These are phyloP conservation scores for Zygosaccharomyces pseudorouxii DNA, from an alignment of 805 yeast genomes.

Conservation along the genomic window DNA sequence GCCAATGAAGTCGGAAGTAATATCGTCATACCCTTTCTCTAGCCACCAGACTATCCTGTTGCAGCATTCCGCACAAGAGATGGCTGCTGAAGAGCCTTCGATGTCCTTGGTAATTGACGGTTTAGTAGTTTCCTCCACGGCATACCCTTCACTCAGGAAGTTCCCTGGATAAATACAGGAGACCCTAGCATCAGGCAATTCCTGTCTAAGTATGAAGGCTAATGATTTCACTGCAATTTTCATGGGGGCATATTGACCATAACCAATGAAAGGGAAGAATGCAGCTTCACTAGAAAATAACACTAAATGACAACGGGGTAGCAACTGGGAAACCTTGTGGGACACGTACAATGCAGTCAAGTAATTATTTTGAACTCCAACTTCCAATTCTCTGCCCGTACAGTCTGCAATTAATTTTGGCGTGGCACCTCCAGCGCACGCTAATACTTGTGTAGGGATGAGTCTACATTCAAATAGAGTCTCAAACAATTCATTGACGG, in stretches of 20 bases:
- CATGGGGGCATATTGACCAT: constrained; percentile 83
- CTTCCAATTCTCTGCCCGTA: constrained; percentile 50
- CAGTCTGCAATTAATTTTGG: constrained; percentile 76
- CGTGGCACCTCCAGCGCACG: constrained; percentile 84
- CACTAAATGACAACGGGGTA: constrained; percentile 47
- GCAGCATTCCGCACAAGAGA: constrained; percentile 64
- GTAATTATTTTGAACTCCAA: constrained; percentile 68
- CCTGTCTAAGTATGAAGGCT: constrained; percentile 77
- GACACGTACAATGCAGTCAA: constrained; percentile 64
- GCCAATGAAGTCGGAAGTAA: constrained; percentile 80
- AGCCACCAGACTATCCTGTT: constrained; percentile 52
- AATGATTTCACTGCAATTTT: constrained; percentile 79
- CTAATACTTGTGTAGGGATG: constrained; percentile 66
- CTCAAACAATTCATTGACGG: constrained; percentile 37
- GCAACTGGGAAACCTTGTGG: constrained; percentile 52
- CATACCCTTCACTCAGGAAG: constrained; percentile 82
- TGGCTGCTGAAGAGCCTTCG: constrained; percentile 79
- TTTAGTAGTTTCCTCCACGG: constrained; percentile 74
- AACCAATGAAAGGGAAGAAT: constrained; percentile 85
- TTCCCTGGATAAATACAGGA: constrained; percentile 84
- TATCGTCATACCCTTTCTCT: constrained; percentile 60
- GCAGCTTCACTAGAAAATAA: constrained; percentile 75
- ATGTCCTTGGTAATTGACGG: constrained; percentile 77
- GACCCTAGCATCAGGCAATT: constrained; percentile 61
- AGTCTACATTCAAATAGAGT: constrained; percentile 25